Percentiles rank a stretch among this genome's conserved stretches.
Conservation (phyloP, 257 asterid genomes). For the Solanum peruvianum region DNA sequence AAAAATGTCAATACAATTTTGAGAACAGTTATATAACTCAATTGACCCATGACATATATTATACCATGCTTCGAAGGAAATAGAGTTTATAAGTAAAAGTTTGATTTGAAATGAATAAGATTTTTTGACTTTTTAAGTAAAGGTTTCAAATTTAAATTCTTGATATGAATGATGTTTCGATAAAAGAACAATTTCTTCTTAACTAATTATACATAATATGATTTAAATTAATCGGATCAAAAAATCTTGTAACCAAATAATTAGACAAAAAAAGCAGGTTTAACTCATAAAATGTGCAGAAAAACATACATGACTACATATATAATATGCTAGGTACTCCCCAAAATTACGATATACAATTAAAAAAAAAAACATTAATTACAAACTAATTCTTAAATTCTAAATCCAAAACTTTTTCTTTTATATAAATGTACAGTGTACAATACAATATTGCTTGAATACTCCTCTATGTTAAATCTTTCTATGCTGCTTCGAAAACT, state of each 20-base stretch:
- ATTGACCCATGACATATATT: not conserved
- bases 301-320: not conserved
- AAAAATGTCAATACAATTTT: not conserved
- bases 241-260: not conserved
- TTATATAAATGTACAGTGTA: not conserved
- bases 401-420: not conserved
- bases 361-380: not conserved
- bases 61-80: not conserved
- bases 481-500: not conserved
- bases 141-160: not conserved
- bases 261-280: not conserved
- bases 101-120: not conserved
- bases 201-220: too few relatives aligned
- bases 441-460: not conserved
- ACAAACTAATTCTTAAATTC: not conserved
- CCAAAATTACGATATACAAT: not conserved
- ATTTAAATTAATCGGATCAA: not conserved
- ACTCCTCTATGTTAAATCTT: not conserved
- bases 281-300: not conserved
- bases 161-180: rapidly evolving
- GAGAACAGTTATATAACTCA: not conserved
- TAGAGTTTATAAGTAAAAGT: not conserved
- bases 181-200: not conserved
- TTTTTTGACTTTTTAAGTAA: not conserved
- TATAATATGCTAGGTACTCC: not conserved